Conservation (phyloP, 306 rosid genomes). For the Trifolium subterraneum region DNA sequence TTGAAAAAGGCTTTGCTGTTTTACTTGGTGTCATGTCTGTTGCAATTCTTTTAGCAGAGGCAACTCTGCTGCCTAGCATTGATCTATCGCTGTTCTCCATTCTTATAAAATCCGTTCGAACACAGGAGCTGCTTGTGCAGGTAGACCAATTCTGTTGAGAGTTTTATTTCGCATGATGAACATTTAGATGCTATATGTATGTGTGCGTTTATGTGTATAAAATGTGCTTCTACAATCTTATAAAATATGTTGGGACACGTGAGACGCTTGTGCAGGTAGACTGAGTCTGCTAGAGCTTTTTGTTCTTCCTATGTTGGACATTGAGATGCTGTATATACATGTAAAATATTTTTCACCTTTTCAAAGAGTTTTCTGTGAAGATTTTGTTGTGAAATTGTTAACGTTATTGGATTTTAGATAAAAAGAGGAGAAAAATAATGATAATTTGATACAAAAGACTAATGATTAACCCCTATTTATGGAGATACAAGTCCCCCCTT, state of each 20-base stretch:
- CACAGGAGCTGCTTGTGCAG: constrained; percentile 90
- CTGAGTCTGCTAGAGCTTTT: constrained; percentile 11
- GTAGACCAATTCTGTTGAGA: constrained; percentile 45
- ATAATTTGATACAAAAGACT: background rate
- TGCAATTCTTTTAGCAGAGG: constrained; percentile 98
- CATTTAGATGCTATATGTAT: constrained; percentile 23
- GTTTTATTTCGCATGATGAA: constrained; percentile 15
- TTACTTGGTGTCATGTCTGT: constrained; percentile 82
- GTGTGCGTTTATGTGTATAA: background rate
- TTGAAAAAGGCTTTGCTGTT: constrained; percentile 77
- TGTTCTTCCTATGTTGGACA: constrained; percentile 18
- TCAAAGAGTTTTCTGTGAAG: constrained; percentile 27
- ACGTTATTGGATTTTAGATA: background rate
- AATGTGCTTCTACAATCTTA: constrained; percentile 67
- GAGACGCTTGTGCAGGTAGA: constrained; percentile 88
- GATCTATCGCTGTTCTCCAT: constrained; percentile 93
- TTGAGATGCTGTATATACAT: constrained; percentile 15
- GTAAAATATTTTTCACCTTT: constrained; percentile 24
- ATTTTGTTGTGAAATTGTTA: constrained; percentile 3
- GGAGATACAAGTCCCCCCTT: background rate
- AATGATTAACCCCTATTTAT: background rate
- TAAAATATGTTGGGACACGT: constrained; percentile 67
- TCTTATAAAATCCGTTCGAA: constrained; percentile 76
- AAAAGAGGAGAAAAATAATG: background rate
- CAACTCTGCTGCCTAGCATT: constrained; percentile 81